Conservation (phyloP, 2,329 filamentous ascomycete genomes). For the Aspergillus texensis region DNA sequence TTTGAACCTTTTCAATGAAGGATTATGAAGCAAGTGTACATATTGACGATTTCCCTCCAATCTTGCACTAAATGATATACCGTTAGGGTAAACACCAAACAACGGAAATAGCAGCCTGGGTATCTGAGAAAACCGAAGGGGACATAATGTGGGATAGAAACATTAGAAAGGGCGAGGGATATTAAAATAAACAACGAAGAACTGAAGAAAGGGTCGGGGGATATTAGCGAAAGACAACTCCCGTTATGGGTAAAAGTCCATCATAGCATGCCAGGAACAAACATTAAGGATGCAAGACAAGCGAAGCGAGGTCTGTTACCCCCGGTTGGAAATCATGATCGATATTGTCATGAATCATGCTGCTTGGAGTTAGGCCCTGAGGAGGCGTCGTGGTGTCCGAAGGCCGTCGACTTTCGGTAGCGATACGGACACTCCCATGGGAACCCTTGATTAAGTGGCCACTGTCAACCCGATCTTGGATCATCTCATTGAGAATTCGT, state of each 20-base stretch:
- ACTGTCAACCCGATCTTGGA: constrained; percentile 80
- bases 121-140: constrained; percentile 23
- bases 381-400: constrained; percentile 32
- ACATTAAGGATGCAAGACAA: neutral
- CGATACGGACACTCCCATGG: constrained; percentile 68
- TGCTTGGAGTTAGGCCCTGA: constrained; percentile 30
- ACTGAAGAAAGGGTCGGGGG: constrained; percentile 1
- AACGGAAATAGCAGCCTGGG: constrained; percentile 31
- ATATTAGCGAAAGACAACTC: neutral
- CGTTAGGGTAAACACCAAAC: neutral
- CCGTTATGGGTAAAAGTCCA: neutral
- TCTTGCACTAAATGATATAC: neutral
- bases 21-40: neutral
- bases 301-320: neutral
- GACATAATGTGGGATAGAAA: constrained; percentile 8
- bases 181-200: constrained; percentile 17
- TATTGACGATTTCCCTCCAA: neutral
- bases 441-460: constrained; percentile 70
- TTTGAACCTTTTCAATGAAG: neutral
- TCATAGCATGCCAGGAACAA: neutral
- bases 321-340: constrained; percentile 1
- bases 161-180: constrained; percentile 1
- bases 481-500: constrained; percentile 93
- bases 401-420: constrained; percentile 43
- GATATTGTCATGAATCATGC: constrained; percentile 17